Base-by-base conservation (phyloP, 768 basidiomycete species). In the Boletus rubescentipes region DNA sequence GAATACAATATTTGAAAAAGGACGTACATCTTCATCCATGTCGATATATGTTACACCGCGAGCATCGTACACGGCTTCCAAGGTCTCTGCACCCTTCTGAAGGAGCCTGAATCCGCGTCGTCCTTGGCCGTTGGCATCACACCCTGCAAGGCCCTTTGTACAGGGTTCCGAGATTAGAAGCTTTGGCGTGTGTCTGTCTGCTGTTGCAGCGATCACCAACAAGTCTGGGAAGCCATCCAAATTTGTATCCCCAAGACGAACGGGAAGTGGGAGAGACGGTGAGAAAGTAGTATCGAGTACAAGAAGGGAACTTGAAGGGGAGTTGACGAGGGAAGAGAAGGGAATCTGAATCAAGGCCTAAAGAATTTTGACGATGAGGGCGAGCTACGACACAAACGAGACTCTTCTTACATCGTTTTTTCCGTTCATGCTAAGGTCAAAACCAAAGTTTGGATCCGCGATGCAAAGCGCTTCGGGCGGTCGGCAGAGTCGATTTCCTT, bases 191-290 rank as follows among this genome's bases (percentile, higher is more conserved):
- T 76, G 79, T 47, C 75, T 73, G 59, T 50, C 54, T 60, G 38
- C 78, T 63, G 6, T 79, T 59, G 70, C 82, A 2, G 79, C 64
- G 21, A 85, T 83, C 9, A 84, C 62, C 8, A 97, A 72, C 9
- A 98, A 63, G 62, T 98, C 97, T 0, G 96, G 94, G 72, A 89
- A 98, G 3, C 97, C 97, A 66, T 98, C 95, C 18, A 96, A 77
- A 68, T 98, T 89, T 46, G 82, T 87, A 71, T 99, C 97, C 31
- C 94, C 97, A 0, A 94, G 73, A 56, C 86, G 86, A 44, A 98
- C 70, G 0, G 92, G 79, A 15, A 95, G 70, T 1, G 95, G 93
- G 6, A 95, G 67, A 0, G 84, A 61, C 0, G 91, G 89, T 2
- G 68, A 75, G 61, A 80, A 81, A 0, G 87, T 80, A 4, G 77